Evolutionary conservation across 1,139 yeast genomes (phyloP).

Genomic region (Magnusiomyces starmeri): DNA sequence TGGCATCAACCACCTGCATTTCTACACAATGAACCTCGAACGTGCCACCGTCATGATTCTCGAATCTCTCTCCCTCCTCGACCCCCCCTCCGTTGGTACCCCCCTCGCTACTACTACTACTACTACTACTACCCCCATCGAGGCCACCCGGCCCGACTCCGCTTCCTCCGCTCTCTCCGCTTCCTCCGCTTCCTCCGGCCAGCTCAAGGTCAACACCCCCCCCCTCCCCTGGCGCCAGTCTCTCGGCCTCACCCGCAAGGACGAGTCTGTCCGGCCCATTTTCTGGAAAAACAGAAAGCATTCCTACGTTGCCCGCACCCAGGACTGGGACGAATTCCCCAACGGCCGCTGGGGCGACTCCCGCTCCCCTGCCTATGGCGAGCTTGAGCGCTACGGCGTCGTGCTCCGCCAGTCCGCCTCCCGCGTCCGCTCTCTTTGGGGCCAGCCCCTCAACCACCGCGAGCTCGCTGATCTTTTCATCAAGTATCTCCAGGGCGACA

Average conservation of each 20-base stretch:
- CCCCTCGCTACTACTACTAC: slow-evolving; percentile 17
- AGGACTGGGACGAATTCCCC: slow-evolving; percentile 93
- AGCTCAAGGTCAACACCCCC: slow-evolving; percentile 17
- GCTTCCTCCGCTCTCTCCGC: slow-evolving; percentile 36
- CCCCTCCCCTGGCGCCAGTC: slow-evolving; percentile 86
- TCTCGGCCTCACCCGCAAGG: slow-evolving; percentile 69
- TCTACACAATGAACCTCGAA: slow-evolving; percentile 94
- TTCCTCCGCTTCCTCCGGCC: slow-evolving; percentile 14
- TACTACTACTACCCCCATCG: too few species aligned
- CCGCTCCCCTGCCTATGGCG: slow-evolving; percentile 89
- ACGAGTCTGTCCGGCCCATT: slow-evolving; percentile 85
- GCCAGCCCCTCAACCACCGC: slow-evolving; percentile 52
- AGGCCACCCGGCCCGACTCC: slow-evolving; percentile 32
- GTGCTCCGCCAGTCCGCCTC: slow-evolving; percentile 48
- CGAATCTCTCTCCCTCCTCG: slow-evolving; percentile 58
- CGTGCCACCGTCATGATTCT: slow-evolving; percentile 83
- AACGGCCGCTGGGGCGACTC: slow-evolving; percentile 96
- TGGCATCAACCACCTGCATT: slow-evolving; percentile 83
- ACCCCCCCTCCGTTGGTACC: slow-evolving; percentile 19
- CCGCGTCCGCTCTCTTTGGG: slow-evolving; percentile 82
- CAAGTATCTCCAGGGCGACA: slow-evolving; percentile 58
- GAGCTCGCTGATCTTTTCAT: slow-evolving; percentile 60
- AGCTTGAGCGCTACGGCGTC: slow-evolving; percentile 56
- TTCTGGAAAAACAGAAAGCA: slow-evolving; percentile 95
- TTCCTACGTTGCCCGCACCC: slow-evolving; percentile 81